A percentile compares a stretch with the other conserved stretches of the same genome.
These are phyloP conservation scores for Macroventuria anomochaeta DNA, from an alignment of 2,329 filamentous ascomycete species.

Conservation along the genomic window DNA sequence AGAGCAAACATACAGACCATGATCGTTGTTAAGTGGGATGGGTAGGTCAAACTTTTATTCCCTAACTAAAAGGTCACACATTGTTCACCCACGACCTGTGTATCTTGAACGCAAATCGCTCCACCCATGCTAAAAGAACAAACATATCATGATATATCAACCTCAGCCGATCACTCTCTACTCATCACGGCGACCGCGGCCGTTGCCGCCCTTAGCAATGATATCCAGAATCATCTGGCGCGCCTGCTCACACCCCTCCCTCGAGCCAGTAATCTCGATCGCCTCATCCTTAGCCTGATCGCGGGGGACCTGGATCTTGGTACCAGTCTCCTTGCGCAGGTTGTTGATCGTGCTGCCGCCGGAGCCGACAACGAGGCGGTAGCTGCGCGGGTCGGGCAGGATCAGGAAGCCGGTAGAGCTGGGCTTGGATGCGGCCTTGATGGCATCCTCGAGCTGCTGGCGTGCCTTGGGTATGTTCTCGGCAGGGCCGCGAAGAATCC, in stretches of 20 bases:
- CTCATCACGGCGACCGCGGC: slow-evolving; percentile 6
- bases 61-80: not conserved
- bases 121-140: slow-evolving; percentile 7
- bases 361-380: slow-evolving; percentile 86
- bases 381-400: slow-evolving; percentile 85
- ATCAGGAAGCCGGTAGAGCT: slow-evolving; percentile 84
- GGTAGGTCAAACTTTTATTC: not conserved
- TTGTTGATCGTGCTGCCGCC: slow-evolving; percentile 90
- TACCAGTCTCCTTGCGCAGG: slow-evolving; percentile 90
- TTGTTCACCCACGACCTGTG: not conserved
- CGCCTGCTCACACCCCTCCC: slow-evolving; percentile 83
- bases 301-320: slow-evolving; percentile 90
- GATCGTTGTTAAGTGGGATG: too few species aligned
- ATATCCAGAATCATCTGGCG: slow-evolving; percentile 88
- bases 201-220: slow-evolving; percentile 55
- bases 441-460: slow-evolving; percentile 72
- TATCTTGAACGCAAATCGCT: not conserved
- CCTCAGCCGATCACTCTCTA: not conserved
- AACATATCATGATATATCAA: not conserved
- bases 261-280: slow-evolving; percentile 84
- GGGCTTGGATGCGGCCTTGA: slow-evolving; percentile 73
- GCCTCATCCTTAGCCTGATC: slow-evolving; percentile 77
- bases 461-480: slow-evolving; percentile 86
- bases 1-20: too few species aligned
- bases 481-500: slow-evolving; percentile 80